These are phyloP conservation scores for Durio zibethinus DNA, from an alignment of 345 rosid species.

Conservation along the genomic window DNA sequence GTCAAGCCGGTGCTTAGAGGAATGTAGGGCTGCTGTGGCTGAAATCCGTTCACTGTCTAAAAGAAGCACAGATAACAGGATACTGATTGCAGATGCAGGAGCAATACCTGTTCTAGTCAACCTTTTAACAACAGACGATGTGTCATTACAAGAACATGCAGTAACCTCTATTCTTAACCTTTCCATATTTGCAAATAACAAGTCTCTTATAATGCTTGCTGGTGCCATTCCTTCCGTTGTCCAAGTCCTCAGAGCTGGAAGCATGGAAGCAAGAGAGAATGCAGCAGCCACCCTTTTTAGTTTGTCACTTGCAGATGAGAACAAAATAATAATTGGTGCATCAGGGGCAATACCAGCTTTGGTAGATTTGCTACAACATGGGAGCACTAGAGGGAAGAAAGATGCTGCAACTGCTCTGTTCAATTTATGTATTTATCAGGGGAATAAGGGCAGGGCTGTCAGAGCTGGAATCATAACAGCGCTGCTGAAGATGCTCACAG, in stretches of 20 bases:
- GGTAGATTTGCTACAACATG: constrained; percentile 65
- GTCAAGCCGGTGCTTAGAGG: constrained; percentile 53
- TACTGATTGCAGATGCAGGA: constrained; percentile 81
- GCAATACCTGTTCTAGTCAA: constrained; percentile 73
- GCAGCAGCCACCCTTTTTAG: constrained; percentile 96
- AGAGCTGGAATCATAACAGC: constrained; percentile 76
- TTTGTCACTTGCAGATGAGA: constrained; percentile 83
- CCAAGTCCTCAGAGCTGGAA: constrained; percentile 80
- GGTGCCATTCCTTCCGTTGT: constrained; percentile 84
- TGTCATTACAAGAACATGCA: constrained; percentile 62
- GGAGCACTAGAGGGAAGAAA: constrained; percentile 80
- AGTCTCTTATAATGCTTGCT: constrained; percentile 75
- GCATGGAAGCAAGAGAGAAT: constrained; percentile 84
- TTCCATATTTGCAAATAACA: constrained; percentile 78
- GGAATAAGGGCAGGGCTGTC: constrained; percentile 85
- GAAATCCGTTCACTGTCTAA: constrained; percentile 79
- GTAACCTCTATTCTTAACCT: constrained; percentile 89
- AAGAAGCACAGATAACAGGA: constrained; percentile 81
- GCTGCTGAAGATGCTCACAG: constrained; percentile 62
- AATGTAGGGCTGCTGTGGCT: constrained; percentile 55
- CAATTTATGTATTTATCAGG: constrained; percentile 80
- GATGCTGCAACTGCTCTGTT: constrained; percentile 94
- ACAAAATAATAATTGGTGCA: constrained; percentile 85
- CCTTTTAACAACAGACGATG: constrained; percentile 59
- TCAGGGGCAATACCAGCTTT: constrained; percentile 82